These are phyloP conservation scores for Hansfordia pulvinata DNA, from an alignment of 2,329 filamentous ascomycete genomes.

Conservation along the genomic window DNA sequence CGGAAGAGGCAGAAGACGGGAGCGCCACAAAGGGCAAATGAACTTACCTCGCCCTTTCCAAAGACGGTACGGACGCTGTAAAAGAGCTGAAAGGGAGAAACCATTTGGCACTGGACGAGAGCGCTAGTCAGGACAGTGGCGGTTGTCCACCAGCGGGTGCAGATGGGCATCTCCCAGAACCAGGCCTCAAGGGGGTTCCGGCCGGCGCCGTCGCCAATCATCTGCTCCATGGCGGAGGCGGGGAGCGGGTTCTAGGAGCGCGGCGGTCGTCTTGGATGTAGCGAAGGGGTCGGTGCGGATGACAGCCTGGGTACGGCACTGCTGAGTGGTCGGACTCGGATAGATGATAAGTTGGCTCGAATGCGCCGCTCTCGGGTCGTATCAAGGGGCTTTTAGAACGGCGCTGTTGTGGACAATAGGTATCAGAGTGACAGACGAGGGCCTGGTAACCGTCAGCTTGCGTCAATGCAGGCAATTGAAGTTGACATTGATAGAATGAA, in stretches of 20 bases:
- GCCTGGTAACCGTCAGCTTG: too few relatives aligned
- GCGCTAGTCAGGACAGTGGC: conserved; percentile 79
- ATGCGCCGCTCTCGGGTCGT: too few relatives aligned
- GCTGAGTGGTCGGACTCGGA: too few relatives aligned
- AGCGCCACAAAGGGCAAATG: neutral
- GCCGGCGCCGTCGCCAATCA: conserved; percentile 40
- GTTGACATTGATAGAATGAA: too few relatives aligned
- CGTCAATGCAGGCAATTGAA: too few relatives aligned
- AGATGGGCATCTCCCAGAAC: conserved; percentile 98
- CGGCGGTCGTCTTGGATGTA: neutral
- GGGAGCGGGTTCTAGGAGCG: conserved; percentile 1
- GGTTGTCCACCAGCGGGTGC: conserved; percentile 93
- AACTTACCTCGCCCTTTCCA: conserved; percentile 70
- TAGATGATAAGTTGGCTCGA: too few relatives aligned
- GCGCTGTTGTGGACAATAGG: too few relatives aligned
- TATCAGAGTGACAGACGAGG: too few relatives aligned
- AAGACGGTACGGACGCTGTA: conserved; percentile 93
- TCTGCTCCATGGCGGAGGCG: conserved; percentile 34
- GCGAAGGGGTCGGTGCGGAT: too few relatives aligned
- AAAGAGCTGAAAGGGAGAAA: conserved; percentile 91
- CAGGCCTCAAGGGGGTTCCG: conserved; percentile 81
- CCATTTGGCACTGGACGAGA: conserved; percentile 82
- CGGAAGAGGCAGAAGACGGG: conserved; percentile 1
- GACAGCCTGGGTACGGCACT: too few relatives aligned
- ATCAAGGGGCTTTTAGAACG: too few relatives aligned